These are phyloP conservation scores for Closterium sp. DNA, from an alignment of 139 green algal species.

Conservation along the genomic window DNA sequence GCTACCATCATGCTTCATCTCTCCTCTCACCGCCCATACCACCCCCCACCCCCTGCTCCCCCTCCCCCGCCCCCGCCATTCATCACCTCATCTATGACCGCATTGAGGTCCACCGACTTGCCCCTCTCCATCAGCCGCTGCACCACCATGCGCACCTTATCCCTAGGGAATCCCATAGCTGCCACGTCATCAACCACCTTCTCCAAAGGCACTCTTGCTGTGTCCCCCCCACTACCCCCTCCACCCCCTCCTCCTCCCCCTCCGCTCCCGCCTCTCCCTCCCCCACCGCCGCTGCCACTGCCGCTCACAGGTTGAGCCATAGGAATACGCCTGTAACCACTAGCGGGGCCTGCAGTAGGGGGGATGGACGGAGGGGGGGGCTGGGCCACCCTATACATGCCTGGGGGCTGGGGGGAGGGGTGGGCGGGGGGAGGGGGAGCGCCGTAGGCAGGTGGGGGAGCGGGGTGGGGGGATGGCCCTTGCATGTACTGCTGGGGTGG, in stretches of 20 bases:
- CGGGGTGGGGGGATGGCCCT: not conserved
- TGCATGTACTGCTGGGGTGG: not conserved
- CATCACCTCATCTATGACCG: slow-evolving; percentile 72
- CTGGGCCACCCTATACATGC: not conserved
- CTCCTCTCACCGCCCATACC: not conserved
- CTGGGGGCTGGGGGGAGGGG: not conserved
- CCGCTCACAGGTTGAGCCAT: not conserved
- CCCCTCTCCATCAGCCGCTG: slow-evolving; percentile 59
- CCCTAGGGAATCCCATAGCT: slow-evolving; percentile 69
- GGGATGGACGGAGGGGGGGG: not conserved
- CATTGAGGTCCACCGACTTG: slow-evolving; percentile 70
- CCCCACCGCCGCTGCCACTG: not conserved
- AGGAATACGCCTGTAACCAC: not conserved
- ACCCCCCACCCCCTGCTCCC: not conserved
- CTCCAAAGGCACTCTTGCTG: not conserved
- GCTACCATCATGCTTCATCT: slow-evolving; percentile 59
- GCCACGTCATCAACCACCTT: slow-evolving; percentile 71
- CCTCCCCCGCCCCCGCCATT: not conserved
- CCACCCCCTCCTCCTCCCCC: not conserved
- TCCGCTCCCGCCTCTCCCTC: not conserved
- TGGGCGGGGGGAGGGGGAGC: not conserved
- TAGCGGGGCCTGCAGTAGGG: not conserved
- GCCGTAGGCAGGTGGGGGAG: not conserved
- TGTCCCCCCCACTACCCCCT: not conserved
- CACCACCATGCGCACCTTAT: slow-evolving; percentile 61